Evolutionary conservation across 202 grass and related monocot genomes (phyloP).

Genomic region (Panicum hallii): DNA sequence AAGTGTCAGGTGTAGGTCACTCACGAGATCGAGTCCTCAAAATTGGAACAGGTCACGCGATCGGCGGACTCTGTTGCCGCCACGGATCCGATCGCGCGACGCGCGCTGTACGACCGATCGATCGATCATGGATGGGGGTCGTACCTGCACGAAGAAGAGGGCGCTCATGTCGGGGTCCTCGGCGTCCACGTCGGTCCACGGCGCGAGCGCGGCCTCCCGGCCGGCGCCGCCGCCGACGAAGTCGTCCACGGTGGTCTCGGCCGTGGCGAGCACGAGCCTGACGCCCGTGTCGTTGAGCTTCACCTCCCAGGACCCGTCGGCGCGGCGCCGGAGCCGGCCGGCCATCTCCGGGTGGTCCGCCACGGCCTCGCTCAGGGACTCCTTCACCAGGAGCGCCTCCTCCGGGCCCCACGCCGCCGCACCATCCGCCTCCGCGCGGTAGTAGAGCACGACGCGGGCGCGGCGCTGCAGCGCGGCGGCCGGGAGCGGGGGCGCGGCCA

Average conservation of each 20-base stretch:
- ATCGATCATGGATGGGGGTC: too few species aligned
- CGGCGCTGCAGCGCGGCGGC: conserved; percentile 53
- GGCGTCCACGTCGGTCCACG: conserved; percentile 61
- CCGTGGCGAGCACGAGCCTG: conserved; percentile 71
- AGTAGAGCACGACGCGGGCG: conserved; percentile 74
- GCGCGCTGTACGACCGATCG: not conserved
- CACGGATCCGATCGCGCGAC: not conserved
- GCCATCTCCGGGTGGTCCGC: conserved; percentile 76
- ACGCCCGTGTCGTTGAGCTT: conserved; percentile 88
- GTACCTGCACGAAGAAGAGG: conserved; percentile 77
- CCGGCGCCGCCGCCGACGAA: conserved; percentile 43
- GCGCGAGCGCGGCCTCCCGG: conserved; percentile 60
- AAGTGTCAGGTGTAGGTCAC: not conserved
- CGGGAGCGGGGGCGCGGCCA: conserved; percentile 31
- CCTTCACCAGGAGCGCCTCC: conserved; percentile 68
- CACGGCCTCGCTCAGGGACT: conserved; percentile 71
- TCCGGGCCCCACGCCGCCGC: conserved; percentile 34
- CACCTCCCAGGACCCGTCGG: conserved; percentile 76
- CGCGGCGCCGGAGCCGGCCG: conserved; percentile 71
- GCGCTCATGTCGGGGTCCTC: conserved; percentile 68
- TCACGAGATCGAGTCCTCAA: not conserved
- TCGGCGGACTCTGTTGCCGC: not conserved
- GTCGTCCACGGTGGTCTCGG: conserved; percentile 65
- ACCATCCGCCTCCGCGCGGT: conserved; percentile 39
- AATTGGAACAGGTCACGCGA: not conserved